These are phyloP conservation scores for Podila epigama DNA, from an alignment of 192 early-diverging fungal species.

Conservation along the genomic window DNA sequence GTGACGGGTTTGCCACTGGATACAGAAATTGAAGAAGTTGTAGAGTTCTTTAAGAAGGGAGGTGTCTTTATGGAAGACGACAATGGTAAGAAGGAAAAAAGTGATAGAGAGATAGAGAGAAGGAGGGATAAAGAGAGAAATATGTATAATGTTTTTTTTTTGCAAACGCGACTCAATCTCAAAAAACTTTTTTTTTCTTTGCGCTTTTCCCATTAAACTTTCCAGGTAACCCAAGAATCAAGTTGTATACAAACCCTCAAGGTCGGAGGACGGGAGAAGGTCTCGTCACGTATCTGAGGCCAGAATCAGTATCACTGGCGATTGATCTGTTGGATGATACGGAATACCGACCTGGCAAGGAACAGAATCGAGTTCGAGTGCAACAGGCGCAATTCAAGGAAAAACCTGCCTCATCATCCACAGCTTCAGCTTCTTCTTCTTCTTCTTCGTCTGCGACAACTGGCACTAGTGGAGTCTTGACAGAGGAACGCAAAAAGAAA, in stretches of 20 bases:
- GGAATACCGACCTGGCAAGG: slow-evolving; percentile 73
- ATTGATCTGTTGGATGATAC: slow-evolving; percentile 88
- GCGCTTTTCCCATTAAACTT: not conserved
- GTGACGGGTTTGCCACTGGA: slow-evolving; percentile 86
- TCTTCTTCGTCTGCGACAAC: too few species aligned
- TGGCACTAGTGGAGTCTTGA: not conserved
- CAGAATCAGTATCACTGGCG: slow-evolving; percentile 87
- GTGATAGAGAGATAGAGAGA: too few species aligned
- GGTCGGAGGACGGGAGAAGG: slow-evolving; percentile 89
- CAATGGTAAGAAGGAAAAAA: slow-evolving; percentile 16
- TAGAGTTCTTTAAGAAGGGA: slow-evolving; percentile 73
- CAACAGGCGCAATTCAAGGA: slow-evolving; percentile 84
- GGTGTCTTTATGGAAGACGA: slow-evolving; percentile 85
- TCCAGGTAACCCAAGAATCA: slow-evolving; percentile 84
- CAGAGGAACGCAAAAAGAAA: slow-evolving; percentile 63
- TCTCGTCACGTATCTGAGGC: slow-evolving; percentile 89
- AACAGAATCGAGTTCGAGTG: slow-evolving; percentile 71
- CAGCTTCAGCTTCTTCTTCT: slow-evolving; percentile 15
- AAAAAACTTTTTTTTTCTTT: not conserved
- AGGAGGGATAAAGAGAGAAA: too few species aligned
- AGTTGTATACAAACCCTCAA: slow-evolving; percentile 81
- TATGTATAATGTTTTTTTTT: not conserved
- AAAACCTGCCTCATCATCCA: slow-evolving; percentile 31
- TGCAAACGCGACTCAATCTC: too few species aligned
- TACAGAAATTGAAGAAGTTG: slow-evolving; percentile 80